A percentile compares a stretch with the other conserved stretches of the same genome.
Conservation (phyloP, 306 rosid species). For the Trifolium fragiferum region DNA sequence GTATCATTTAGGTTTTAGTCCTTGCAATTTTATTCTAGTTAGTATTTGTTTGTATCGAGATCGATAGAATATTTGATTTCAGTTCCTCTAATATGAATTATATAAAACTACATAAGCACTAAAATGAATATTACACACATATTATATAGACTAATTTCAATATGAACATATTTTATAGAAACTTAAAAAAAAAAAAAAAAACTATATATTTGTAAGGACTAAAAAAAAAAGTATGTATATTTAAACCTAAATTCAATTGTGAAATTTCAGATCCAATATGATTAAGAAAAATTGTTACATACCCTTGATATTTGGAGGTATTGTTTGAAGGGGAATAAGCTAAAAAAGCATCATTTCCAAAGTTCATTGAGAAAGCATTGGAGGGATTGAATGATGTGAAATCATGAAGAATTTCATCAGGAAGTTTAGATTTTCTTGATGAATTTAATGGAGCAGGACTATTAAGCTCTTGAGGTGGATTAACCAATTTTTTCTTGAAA, state of each 20-base stretch:
- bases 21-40: neutral
- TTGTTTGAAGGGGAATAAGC: slow-evolving; percentile 58
- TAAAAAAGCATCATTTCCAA: slow-evolving; percentile 58
- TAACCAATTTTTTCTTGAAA: slow-evolving; percentile 73
- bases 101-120: neutral
- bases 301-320: slow-evolving; percentile 53
- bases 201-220: neutral
- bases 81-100: neutral
- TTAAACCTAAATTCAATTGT: neutral
- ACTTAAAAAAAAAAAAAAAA: neutral
- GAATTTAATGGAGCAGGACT: slow-evolving; percentile 65
- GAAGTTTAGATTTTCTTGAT: slow-evolving; percentile 54
- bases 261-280: slow-evolving; percentile 17
- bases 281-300: slow-evolving; percentile 20
- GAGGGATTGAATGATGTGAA: slow-evolving; percentile 56
- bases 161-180: neutral
- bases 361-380: slow-evolving; percentile 63
- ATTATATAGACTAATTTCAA: neutral
- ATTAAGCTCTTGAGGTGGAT: slow-evolving; percentile 86
- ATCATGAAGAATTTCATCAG: slow-evolving; percentile 56
- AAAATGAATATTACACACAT: neutral
- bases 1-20: neutral
- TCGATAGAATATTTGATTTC: neutral
- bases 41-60: neutral
- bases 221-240: no score